A percentile compares a stretch with the other conserved stretches of the same genome.
phyloP scores from a whole-genome alignment of 2,329 filamentous ascomycete species.

The Paracoccidioides brasiliensis region DNA sequence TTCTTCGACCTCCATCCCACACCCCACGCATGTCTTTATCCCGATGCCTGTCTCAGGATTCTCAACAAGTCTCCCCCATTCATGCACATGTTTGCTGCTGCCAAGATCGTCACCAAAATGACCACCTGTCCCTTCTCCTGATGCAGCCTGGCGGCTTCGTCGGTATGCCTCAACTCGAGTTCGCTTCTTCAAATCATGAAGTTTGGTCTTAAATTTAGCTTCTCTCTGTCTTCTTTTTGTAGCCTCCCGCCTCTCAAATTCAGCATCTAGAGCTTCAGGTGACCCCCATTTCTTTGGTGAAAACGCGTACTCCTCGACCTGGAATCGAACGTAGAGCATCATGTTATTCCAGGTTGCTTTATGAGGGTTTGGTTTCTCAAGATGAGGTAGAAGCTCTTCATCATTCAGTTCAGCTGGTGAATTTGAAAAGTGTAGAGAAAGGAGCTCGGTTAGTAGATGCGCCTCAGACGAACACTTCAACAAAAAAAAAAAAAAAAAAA shows the following conservation, averaged over 20 bases:
- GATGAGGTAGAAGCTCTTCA: constrained; percentile 68
- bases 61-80: constrained; percentile 55
- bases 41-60: constrained; percentile 44
- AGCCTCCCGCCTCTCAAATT: constrained; percentile 66
- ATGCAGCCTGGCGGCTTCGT: constrained; percentile 44
- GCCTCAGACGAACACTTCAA: neutral
- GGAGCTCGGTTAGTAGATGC: constrained; percentile 6
- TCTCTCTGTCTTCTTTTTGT: constrained; percentile 81
- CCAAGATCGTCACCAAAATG: constrained; percentile 67
- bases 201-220: constrained; percentile 78
- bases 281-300: constrained; percentile 77
- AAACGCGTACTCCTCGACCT: constrained; percentile 90
- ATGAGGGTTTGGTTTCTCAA: constrained; percentile 85
- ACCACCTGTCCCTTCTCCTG: constrained; percentile 32
- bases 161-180: constrained; percentile 85
- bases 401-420: constrained; percentile 72
- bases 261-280: constrained; percentile 68
- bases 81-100: constrained; percentile 66
- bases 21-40: constrained; percentile 59
- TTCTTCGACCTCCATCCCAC: constrained; percentile 56
- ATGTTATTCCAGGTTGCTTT: constrained; percentile 96
- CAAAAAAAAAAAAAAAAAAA: neutral
- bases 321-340: constrained; percentile 90
- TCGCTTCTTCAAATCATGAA: constrained; percentile 82
- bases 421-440: neutral